These are phyloP conservation scores for Candida nitratophila DNA, from an alignment of 805 yeast genomes.

Conservation along the genomic window DNA sequence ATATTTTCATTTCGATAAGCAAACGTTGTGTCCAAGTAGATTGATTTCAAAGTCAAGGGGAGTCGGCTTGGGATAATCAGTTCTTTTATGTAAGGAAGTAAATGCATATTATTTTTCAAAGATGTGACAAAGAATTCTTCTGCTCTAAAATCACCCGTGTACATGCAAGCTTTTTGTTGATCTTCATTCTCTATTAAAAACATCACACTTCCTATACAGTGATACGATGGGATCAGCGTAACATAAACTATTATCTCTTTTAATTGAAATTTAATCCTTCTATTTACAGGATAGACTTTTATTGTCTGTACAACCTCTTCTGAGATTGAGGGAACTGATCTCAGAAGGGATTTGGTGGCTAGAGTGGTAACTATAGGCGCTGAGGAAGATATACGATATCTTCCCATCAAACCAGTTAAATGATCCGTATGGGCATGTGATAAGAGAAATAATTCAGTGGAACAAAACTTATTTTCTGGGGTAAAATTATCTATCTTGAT, in stretches of 20 bases:
- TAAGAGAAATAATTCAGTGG: conserved; percentile 8
- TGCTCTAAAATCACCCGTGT: conserved; percentile 15
- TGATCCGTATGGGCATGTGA: conserved; percentile 15
- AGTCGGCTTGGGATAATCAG: not conserved
- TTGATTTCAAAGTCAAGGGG: conserved; percentile 1
- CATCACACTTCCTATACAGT: conserved; percentile 15
- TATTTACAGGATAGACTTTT: not conserved
- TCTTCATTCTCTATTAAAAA: conserved; percentile 5
- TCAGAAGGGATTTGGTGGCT: conserved; percentile 2
- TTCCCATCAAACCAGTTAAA: conserved; percentile 2
- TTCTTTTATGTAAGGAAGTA: conserved; percentile 5
- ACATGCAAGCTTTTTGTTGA: conserved; percentile 2
- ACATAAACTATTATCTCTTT: not conserved
- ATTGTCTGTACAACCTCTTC: not conserved
- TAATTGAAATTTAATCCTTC: not conserved
- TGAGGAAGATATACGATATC: not conserved
- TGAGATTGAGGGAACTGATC: not conserved
- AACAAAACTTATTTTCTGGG: not conserved
- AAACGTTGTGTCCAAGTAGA: conserved; percentile 16
- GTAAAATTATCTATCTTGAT: conserved; percentile 11
- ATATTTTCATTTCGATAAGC: conserved; percentile 7
- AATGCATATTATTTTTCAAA: conserved; percentile 1
- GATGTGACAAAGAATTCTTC: conserved; percentile 3
- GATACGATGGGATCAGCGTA: conserved; percentile 13
- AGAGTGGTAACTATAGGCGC: conserved; percentile 1